Evolutionary conservation across 192 early-diverging fungal species (phyloP).

Genomic region (Chytriomyces confervae): DNA sequence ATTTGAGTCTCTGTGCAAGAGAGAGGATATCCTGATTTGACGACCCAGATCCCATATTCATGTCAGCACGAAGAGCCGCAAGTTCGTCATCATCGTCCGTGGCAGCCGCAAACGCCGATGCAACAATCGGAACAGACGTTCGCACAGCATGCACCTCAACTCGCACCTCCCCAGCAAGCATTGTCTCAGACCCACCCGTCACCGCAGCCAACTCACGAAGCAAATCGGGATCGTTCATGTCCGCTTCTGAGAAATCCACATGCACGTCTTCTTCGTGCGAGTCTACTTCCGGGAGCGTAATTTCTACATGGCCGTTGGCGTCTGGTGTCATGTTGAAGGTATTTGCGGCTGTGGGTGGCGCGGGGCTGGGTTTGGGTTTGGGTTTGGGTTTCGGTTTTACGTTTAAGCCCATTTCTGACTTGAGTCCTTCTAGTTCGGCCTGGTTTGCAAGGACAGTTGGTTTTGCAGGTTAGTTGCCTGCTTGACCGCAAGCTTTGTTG

Average conservation of each 20-base stretch:
- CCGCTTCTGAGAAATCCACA: constrained; percentile 73
- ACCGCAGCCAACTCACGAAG: constrained; percentile 54
- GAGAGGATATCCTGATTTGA: constrained; percentile 18
- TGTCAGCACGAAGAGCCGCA: background rate
- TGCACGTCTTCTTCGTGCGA: constrained; percentile 58
- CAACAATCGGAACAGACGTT: background rate
- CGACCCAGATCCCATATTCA: background rate
- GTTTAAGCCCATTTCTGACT: background rate
- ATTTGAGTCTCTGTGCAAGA: constrained; percentile 42
- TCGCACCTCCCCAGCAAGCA: constrained; percentile 1
- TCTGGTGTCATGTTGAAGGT: background rate
- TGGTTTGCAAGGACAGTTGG: background rate
- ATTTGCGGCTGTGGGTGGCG: background rate
- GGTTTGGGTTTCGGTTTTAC: constrained; percentile 2
- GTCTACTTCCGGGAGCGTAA: background rate
- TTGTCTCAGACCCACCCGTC: background rate
- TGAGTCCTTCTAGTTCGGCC: constrained; percentile 22
- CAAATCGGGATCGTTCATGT: constrained; percentile 78
- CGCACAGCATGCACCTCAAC: background rate
- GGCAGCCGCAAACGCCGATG: background rate
- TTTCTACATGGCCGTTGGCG: background rate
- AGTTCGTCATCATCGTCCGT: background rate
- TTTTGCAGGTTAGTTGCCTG: background rate
- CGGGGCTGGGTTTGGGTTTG: background rate
- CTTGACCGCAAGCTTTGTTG: too few relatives aligned